These are phyloP conservation scores for Taphrina sp. DNA, from an alignment of 1,139 yeast species.

Conservation along the genomic window DNA sequence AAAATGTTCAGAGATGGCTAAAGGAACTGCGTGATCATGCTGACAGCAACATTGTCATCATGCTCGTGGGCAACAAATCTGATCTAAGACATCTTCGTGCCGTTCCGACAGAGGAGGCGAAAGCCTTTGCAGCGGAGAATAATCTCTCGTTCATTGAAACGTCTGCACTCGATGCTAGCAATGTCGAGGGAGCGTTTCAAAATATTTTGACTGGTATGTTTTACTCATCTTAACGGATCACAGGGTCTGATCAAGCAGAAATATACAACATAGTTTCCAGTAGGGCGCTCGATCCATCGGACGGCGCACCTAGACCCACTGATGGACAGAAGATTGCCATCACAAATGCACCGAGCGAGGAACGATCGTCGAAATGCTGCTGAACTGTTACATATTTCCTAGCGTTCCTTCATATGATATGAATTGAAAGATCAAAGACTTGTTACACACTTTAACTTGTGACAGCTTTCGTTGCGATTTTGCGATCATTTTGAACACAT, in stretches of 20 bases:
- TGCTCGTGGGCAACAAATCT: conserved; percentile 92
- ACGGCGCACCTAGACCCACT: conserved; percentile 54
- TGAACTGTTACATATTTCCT: background rate
- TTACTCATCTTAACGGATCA: background rate
- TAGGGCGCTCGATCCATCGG: conserved; percentile 75
- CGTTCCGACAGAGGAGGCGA: conserved; percentile 97
- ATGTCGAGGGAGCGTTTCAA: conserved; percentile 91
- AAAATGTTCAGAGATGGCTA: conserved; percentile 91
- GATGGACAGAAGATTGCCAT: conserved; percentile 88
- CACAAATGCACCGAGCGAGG: conserved; percentile 89
- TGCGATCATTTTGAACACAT: no score
- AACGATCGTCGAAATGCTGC: conserved; percentile 40
- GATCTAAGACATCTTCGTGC: conserved; percentile 95
- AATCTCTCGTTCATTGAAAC: conserved; percentile 92
- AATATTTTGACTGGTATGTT: conserved; percentile 52
- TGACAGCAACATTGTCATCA: conserved; percentile 93
- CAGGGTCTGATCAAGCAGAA: conserved; percentile 57
- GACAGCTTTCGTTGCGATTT: no score
- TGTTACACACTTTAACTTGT: no score
- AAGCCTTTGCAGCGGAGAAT: conserved; percentile 89
- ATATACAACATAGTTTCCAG: conserved; percentile 90
- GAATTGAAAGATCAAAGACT: no score
- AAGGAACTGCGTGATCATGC: conserved; percentile 95
- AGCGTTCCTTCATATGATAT: no score
- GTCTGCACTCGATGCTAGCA: conserved; percentile 91